Conservation (phyloP, 2,329 filamentous ascomycete genomes). For the Penicillium sclerotiorum region DNA sequence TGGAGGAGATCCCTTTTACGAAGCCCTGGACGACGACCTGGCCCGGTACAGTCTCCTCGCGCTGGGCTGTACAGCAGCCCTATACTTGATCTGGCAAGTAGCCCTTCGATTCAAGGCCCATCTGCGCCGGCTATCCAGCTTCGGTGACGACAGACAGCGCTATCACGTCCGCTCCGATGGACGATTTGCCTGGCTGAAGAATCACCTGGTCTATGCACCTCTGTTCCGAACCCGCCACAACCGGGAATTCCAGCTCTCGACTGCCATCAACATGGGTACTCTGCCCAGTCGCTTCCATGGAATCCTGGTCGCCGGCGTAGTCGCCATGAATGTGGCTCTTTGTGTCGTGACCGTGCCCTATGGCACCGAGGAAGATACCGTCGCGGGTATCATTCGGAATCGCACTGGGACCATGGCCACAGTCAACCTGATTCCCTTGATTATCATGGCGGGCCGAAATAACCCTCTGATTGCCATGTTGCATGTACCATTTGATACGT, state of each 20-base stretch:
- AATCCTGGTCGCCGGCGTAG: constrained; percentile 43
- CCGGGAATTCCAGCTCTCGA: constrained; percentile 47
- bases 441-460: constrained; percentile 46
- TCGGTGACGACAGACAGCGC: constrained; percentile 76
- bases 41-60: constrained; percentile 64
- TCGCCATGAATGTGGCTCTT: constrained; percentile 50
- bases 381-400: constrained; percentile 46
- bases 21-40: constrained; percentile 56
- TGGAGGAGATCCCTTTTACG: constrained; percentile 26
- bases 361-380: constrained; percentile 32
- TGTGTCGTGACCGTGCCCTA: constrained; percentile 54
- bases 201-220: constrained; percentile 60
- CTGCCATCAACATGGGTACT: constrained; percentile 48
- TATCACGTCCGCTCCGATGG: constrained; percentile 68
- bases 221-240: constrained; percentile 49
- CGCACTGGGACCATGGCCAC: constrained; percentile 47
- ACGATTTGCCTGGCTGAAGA: constrained; percentile 68
- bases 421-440: constrained; percentile 47
- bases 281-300: constrained; percentile 51
- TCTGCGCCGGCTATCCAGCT: constrained; percentile 71
- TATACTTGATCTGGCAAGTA: constrained; percentile 69
- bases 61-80: constrained; percentile 64
- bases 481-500: constrained; percentile 48
- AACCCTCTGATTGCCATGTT: constrained; percentile 48
- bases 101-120: constrained; percentile 65